Evolutionary conservation across 192 early-diverging fungal genomes (phyloP).

Genomic region (Backusella morwellensis): DNA sequence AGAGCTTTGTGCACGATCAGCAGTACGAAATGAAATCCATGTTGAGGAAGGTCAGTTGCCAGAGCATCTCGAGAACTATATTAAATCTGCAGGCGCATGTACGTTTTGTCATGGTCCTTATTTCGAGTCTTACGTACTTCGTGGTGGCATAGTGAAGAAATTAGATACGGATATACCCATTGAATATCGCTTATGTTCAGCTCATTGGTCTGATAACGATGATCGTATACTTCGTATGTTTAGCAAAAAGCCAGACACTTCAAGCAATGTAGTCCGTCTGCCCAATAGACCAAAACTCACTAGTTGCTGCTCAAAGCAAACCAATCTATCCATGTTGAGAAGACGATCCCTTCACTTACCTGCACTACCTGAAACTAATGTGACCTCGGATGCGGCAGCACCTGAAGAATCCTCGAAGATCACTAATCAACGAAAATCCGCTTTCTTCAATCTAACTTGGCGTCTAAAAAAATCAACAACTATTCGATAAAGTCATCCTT

Average conservation of each 20-base stretch:
- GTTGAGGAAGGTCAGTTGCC: slow-evolving; percentile 17
- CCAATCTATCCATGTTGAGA: slow-evolving; percentile 1
- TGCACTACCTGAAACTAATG: slow-evolving; percentile 5
- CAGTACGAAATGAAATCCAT: slow-evolving; percentile 19
- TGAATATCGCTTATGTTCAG: slow-evolving; percentile 70
- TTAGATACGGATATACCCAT: slow-evolving; percentile 46
- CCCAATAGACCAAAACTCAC: slow-evolving; percentile 1
- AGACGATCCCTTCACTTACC: slow-evolving; percentile 1
- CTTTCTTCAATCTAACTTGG: neutral
- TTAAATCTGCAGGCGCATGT: slow-evolving; percentile 58
- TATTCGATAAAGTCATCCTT: neutral
- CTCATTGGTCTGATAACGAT: slow-evolving; percentile 69
- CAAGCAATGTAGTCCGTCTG: neutral
- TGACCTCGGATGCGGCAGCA: neutral
- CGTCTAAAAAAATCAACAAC: slow-evolving; percentile 2
- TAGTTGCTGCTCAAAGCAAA: neutral
- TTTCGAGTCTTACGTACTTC: slow-evolving; percentile 61
- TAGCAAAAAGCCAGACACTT: neutral
- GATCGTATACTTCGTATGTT: slow-evolving; percentile 68
- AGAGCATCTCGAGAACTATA: slow-evolving; percentile 58
- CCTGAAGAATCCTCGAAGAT: neutral
- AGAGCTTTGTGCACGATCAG: slow-evolving; percentile 76
- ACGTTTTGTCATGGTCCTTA: slow-evolving; percentile 81
- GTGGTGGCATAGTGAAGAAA: slow-evolving; percentile 64
- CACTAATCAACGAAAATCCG: neutral